Base-by-base conservation (phyloP, 352 stramenopile species). In the Halophytophthora polymorphica region DNA sequence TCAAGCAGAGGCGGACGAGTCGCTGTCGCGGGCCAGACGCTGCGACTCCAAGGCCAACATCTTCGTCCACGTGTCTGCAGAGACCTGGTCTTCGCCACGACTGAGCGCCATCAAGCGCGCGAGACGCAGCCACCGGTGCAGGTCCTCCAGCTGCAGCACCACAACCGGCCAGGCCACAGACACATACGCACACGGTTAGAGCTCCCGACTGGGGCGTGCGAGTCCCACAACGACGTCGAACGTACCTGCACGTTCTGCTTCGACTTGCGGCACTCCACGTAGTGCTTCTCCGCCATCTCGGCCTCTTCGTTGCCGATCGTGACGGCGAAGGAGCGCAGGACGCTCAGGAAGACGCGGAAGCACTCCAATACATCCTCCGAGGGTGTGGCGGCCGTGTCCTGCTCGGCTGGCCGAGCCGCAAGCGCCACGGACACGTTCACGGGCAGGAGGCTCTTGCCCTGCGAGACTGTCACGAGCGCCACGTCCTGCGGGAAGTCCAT, bases 401-500 rank as follows among this genome's bases (percentile, higher is more conserved):
- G 21, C 12, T 60, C 37, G 14, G 8, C 33, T 14, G 33, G 54
- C 31, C 23, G 18, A 17, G 49, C 44, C n/a, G 46, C 21, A 21
- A 72, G n/a, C 48, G 76, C 68, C 2, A 90, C 53, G 3, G 61
- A 61, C 11, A 84, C 73, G n/a, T 69, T 80, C 18, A 88, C 73
- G 0, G 83, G 80, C 14, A 90, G 50, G 31, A 91, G 80, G 44
- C 73, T 89, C 53, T 90, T 93, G 28, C 70, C 67, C 25, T 87
- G 72, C 0, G 83, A 93, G 25, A 93, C 33, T 1, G 67, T 85
- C 22, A 93, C 45, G 23, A 91, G 49, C 0, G 72, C 63, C 45
- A 88, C 73, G 25, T 93, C 79, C 45, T 90, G 80, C 1, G 82
- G 78, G 42, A 93, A 93, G 42, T 91, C 80, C 71, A 89, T 90